Conservation (phyloP, 192 early-diverging fungal species). For the Podila minutissima region DNA sequence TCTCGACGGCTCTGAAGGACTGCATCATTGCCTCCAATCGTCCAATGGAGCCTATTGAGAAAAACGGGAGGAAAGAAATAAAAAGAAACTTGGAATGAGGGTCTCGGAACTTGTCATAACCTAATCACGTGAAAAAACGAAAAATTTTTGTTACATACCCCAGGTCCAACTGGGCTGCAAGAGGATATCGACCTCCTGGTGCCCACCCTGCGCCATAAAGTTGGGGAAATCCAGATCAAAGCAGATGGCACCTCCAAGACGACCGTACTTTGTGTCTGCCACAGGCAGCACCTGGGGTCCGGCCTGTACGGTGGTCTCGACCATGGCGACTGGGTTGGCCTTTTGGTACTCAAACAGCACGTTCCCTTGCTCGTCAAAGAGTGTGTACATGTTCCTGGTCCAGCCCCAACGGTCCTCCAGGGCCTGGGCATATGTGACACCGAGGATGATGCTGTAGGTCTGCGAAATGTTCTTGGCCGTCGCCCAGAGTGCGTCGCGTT, state of each 20-base stretch:
- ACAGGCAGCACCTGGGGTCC: conserved; percentile 47
- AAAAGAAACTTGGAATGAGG: not conserved
- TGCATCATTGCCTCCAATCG: conserved; percentile 49
- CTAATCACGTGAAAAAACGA: not conserved
- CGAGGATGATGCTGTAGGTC: conserved; percentile 35
- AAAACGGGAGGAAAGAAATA: not conserved
- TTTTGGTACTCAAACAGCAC: conserved; percentile 55
- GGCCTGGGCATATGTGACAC: conserved; percentile 32
- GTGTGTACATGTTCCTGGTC: conserved; percentile 50
- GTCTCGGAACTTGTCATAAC: not conserved
- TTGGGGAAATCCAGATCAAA: conserved; percentile 59
- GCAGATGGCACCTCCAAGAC: conserved; percentile 54
- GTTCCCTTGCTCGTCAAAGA: conserved; percentile 40
- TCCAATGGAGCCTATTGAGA: conserved; percentile 49
- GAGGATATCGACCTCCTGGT: conserved; percentile 53
- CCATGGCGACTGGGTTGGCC: conserved; percentile 54
- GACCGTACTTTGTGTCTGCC: conserved; percentile 48
- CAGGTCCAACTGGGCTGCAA: conserved; percentile 61
- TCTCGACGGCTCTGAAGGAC: conserved; percentile 54
- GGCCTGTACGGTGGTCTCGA: conserved; percentile 41
- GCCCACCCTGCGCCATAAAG: conserved; percentile 53
- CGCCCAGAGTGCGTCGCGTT: not conserved
- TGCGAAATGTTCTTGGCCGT: conserved; percentile 28
- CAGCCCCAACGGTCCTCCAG: conserved; percentile 3
- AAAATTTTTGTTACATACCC: conserved; percentile 23